A percentile compares a stretch with the other conserved stretches of the same genome.
phyloP scores from a whole-genome alignment of 2,329 filamentous ascomycete genomes.

The Onygenales sp. region DNA sequence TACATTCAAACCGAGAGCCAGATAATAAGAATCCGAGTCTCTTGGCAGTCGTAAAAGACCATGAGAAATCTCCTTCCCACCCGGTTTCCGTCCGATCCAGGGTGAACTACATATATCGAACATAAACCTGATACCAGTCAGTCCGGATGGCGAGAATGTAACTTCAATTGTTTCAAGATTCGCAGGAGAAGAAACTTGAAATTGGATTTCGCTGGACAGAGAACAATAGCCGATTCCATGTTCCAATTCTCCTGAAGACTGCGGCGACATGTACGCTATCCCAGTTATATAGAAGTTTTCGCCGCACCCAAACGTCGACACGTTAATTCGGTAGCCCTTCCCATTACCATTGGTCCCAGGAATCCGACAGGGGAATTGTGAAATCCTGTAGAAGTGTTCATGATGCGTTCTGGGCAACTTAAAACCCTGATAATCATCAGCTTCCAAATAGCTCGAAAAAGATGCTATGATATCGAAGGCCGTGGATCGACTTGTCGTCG shows the following conservation, averaged over 20 bases:
- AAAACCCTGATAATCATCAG: no score
- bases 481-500: not conserved
- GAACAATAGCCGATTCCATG: not conserved
- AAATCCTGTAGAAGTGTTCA: not conserved
- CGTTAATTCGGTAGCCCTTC: not conserved
- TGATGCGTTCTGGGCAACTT: not conserved
- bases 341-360: not conserved
- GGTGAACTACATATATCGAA: not conserved
- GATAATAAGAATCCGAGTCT: not conserved
- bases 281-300: constrained; percentile 1
- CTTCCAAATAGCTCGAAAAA: not conserved
- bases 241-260: not conserved
- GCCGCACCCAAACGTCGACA: not conserved
- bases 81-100: not conserved
- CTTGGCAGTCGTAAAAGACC: not conserved
- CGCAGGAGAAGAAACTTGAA: not conserved
- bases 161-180: constrained; percentile 1
- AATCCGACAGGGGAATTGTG: not conserved
- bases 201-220: not conserved
- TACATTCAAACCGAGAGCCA: not conserved
- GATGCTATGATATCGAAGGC: not conserved
- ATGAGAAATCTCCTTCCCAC: not conserved
- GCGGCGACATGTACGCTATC: not conserved
- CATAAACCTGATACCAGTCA: constrained; percentile 2
- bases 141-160: not conserved